Evolutionary conservation across 176 grass and related monocot genomes (phyloP).

Genomic region (Aegilops bicornis): DNA sequence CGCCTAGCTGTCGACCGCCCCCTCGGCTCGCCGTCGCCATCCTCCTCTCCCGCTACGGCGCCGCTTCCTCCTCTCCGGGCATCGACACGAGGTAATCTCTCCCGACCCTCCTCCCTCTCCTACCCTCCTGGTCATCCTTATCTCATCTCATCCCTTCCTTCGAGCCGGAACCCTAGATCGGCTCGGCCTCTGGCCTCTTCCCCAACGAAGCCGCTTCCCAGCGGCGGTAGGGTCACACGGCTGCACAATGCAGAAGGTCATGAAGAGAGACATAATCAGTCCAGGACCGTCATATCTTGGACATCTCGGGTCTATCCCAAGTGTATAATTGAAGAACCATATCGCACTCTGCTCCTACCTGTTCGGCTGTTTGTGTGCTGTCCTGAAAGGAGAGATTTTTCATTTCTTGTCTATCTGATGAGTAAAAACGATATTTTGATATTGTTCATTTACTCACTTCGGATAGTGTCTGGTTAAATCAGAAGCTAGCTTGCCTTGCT

Average conservation of each 20-base stretch:
- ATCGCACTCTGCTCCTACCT: background rate
- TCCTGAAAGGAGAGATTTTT: background rate
- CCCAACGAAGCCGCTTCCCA: too few relatives aligned
- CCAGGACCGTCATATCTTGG: background rate
- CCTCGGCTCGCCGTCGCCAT: too few relatives aligned
- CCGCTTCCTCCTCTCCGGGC: too few relatives aligned
- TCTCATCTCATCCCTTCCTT: too few relatives aligned
- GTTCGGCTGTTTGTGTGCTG: conserved; percentile 3
- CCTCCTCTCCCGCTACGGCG: too few relatives aligned
- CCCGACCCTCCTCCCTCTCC: too few relatives aligned
- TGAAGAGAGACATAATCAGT: conserved; percentile 58
- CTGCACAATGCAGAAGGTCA: conserved; percentile 52
- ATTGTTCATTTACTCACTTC: too few relatives aligned
- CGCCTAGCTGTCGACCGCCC: too few relatives aligned
- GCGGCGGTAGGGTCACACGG: conserved; percentile 11
- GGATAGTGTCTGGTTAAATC: background rate
- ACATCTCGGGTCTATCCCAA: background rate
- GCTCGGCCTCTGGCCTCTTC: too few relatives aligned
- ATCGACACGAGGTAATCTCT: too few relatives aligned
- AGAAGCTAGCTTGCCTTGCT: background rate
- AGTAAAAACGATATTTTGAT: background rate
- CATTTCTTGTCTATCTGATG: background rate
- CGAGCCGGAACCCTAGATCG: too few relatives aligned
- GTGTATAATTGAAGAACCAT: background rate
- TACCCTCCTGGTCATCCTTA: too few relatives aligned